phyloP scores from a whole-genome alignment of 106 monocot genomes.

The Dendrobium nobile region DNA sequence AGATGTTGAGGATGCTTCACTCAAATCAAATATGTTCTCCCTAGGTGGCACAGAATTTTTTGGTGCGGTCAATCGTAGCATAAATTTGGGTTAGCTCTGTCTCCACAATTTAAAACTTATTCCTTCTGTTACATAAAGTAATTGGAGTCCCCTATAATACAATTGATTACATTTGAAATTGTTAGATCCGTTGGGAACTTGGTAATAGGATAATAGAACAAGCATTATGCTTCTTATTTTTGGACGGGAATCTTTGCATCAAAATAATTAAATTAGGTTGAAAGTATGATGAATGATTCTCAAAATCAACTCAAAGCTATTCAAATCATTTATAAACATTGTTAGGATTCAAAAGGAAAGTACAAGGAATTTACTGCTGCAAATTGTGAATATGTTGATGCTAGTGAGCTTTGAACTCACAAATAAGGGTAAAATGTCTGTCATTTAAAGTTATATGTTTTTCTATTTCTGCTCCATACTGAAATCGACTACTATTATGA shows the following conservation, averaged over 20 bases:
- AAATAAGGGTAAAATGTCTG: not conserved
- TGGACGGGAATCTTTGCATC: not conserved
- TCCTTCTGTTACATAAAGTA: not conserved
- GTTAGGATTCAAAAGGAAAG: not conserved
- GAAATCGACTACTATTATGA: too few relatives aligned
- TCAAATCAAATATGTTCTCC: constrained; percentile 85
- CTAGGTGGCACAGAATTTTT: constrained; percentile 62
- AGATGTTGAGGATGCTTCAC: constrained; percentile 27
- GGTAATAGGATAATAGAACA: not conserved
- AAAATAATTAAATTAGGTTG: not conserved
- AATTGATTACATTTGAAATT: not conserved
- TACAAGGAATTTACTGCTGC: not conserved
- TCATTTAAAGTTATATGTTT: too few relatives aligned
- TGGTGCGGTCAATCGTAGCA: constrained; percentile 71
- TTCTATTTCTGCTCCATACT: too few relatives aligned
- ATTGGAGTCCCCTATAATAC: not conserved
- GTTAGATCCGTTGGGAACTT: not conserved
- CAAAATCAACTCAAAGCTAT: not conserved
- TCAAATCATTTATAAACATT: not conserved
- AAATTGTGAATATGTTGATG: not conserved
- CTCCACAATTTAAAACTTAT: not conserved
- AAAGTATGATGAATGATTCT: not conserved
- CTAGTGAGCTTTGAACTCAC: not conserved
- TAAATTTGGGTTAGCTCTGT: constrained; percentile 59
- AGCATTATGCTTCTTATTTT: not conserved